These are phyloP conservation scores for Vicia sativa DNA, from an alignment of 306 rosid genomes.

Conservation along the genomic window DNA sequence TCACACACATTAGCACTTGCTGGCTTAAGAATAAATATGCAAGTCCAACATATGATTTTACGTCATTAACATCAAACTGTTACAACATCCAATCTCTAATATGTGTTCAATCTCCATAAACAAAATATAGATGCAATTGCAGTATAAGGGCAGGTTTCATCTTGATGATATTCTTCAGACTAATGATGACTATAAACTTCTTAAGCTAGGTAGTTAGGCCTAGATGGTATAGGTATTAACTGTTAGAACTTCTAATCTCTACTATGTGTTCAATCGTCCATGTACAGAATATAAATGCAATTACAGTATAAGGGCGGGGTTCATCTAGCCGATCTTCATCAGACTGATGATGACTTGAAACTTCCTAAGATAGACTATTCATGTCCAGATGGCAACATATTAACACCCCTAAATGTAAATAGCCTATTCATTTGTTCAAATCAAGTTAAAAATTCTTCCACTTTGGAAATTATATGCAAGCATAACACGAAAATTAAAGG, in stretches of 20 bases:
- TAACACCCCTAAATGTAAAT: neutral
- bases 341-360: neutral
- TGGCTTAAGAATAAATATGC: slow-evolving; percentile 5
- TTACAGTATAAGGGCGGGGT: neutral
- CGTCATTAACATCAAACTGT: neutral
- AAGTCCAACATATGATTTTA: neutral
- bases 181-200: neutral
- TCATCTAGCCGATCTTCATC: neutral
- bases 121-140: neutral
- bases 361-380: neutral
- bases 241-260: neutral
- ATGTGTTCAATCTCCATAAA: neutral
- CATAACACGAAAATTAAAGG: neutral
- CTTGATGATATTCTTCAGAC: neutral
- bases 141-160: neutral
- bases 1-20: neutral
- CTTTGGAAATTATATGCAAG: neutral
- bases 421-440: neutral
- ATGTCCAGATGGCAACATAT: neutral
- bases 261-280: neutral
- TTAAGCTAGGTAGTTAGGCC: neutral
- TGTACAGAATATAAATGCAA: neutral
- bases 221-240: neutral
- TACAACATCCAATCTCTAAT: neutral
- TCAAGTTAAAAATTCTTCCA: neutral